phyloP scores from a whole-genome alignment of 2,329 filamentous ascomycete genomes.

The Ophiocordyceps camponoti-floridani region DNA sequence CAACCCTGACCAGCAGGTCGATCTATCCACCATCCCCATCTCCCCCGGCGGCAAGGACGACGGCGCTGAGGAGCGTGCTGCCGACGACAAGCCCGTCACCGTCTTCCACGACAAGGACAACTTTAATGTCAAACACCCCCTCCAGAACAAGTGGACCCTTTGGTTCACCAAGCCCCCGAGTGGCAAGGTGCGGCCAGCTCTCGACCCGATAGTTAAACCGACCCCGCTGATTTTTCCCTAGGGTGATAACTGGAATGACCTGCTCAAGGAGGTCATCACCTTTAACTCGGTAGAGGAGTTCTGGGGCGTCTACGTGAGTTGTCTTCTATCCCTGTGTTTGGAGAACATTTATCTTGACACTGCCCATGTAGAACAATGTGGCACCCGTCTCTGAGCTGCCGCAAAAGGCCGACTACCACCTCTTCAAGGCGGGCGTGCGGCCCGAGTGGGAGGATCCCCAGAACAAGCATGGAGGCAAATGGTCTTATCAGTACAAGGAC shows the following conservation, averaged over 20 bases:
- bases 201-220: neutral
- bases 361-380: constrained; percentile 71
- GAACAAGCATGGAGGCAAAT: constrained; percentile 99
- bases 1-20: constrained; percentile 37
- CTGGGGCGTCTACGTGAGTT: constrained; percentile 93
- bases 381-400: constrained; percentile 87
- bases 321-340: neutral
- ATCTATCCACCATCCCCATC: constrained; percentile 50
- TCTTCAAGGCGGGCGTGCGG: constrained; percentile 94
- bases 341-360: neutral
- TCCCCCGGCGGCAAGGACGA: constrained; percentile 40
- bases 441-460: constrained; percentile 97
- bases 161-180: constrained; percentile 99
- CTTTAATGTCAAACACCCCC: constrained; percentile 98
- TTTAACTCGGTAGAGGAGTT: constrained; percentile 99
- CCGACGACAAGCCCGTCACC: constrained; percentile 54
- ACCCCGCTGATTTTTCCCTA: constrained; percentile 15
- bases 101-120: constrained; percentile 98
- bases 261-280: constrained; percentile 95
- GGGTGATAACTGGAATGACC: constrained; percentile 97
- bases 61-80: constrained; percentile 23
- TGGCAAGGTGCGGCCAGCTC: constrained; percentile 52
- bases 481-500: constrained; percentile 96
- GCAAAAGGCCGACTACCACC: constrained; percentile 96
- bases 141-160: constrained; percentile 94